These are phyloP conservation scores for Trichophyton equinum DNA, from an alignment of 2,329 filamentous ascomycete genomes.

Conservation along the genomic window DNA sequence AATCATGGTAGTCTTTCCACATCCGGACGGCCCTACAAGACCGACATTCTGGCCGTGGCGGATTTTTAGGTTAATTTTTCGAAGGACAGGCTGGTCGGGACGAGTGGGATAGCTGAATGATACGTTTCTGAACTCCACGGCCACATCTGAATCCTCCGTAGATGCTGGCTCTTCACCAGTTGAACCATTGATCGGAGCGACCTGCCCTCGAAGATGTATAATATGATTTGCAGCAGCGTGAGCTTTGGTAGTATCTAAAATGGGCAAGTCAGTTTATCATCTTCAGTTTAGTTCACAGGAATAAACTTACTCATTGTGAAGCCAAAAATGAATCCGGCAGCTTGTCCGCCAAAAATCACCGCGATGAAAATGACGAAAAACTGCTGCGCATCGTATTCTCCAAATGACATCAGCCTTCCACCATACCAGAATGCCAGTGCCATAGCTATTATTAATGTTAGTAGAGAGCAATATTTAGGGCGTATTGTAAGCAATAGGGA, in stretches of 20 bases:
- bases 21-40: slow-evolving; percentile 46
- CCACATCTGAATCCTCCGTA: slow-evolving; percentile 25
- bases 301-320: slow-evolving; percentile 25
- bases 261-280: slow-evolving; percentile 10
- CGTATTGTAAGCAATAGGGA: background rate
- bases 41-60: slow-evolving; percentile 41
- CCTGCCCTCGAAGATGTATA: slow-evolving; percentile 36
- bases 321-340: slow-evolving; percentile 21
- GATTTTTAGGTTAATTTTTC: slow-evolving; percentile 26
- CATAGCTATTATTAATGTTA: slow-evolving; percentile 16
- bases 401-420: slow-evolving; percentile 29
- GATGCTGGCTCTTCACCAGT: slow-evolving; percentile 22
- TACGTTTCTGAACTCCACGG: slow-evolving; percentile 35
- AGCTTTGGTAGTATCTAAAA: slow-evolving; percentile 40
- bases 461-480: background rate
- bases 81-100: slow-evolving; percentile 19
- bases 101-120: slow-evolving; percentile 25
- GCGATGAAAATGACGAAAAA: slow-evolving; percentile 37
- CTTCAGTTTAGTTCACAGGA: background rate
- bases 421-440: slow-evolving; percentile 53
- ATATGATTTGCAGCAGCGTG: slow-evolving; percentile 40
- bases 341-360: slow-evolving; percentile 26
- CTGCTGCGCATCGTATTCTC: slow-evolving; percentile 21
- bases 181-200: slow-evolving; percentile 30
- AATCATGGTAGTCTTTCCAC: slow-evolving; percentile 57